Evolutionary conservation across 2,329 filamentous ascomycete species (phyloP).

Genomic region (Seiridium cupressi): DNA sequence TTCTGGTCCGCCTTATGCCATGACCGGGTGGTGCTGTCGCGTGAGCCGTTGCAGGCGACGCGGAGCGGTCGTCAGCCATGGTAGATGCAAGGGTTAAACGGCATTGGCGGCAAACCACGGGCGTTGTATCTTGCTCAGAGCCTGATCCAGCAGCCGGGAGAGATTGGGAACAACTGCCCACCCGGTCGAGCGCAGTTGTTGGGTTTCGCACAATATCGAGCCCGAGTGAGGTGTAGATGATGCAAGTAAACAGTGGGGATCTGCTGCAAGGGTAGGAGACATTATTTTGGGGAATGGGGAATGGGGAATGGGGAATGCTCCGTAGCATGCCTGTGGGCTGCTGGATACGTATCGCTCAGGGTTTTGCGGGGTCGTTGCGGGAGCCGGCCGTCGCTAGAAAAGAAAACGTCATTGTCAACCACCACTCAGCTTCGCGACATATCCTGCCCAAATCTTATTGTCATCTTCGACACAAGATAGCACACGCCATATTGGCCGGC

Average conservation of each 20-base stretch:
- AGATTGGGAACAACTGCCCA: too few species aligned
- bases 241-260: not conserved
- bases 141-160: too few species aligned
- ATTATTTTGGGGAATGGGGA: not conserved
- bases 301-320: not conserved
- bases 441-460: too few species aligned
- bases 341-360: not conserved
- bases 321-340: not conserved
- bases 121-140: too few species aligned
- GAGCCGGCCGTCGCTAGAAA: too few species aligned
- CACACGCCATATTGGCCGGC: too few species aligned
- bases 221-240: not conserved
- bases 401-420: too few species aligned
- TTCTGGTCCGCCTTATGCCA: conserved; percentile 39
- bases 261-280: not conserved
- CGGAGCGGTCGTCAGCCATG: conserved; percentile 26
- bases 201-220: not conserved
- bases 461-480: too few species aligned
- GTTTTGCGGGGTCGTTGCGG: not conserved
- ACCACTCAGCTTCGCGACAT: too few species aligned
- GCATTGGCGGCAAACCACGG: too few species aligned
- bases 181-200: not conserved
- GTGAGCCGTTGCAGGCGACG: conserved; percentile 17
- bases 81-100: conserved; percentile 8
- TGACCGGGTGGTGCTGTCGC: conserved; percentile 28